A percentile compares a stretch with the other conserved stretches of the same genome.
These are phyloP conservation scores for Aspergillus persii DNA, from an alignment of 2,329 filamentous ascomycete genomes.

Conservation along the genomic window DNA sequence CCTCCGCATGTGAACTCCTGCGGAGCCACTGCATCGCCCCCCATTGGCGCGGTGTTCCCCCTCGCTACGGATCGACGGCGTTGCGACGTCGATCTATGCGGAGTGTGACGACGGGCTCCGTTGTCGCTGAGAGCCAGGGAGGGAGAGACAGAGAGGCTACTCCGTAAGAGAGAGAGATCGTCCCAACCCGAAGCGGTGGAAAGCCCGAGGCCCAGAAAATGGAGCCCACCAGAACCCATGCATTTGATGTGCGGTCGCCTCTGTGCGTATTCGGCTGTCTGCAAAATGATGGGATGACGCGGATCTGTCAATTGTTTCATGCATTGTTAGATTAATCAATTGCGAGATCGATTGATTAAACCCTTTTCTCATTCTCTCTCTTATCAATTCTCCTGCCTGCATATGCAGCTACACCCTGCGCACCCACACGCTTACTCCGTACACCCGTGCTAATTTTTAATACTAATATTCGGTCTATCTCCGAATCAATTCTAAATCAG, in stretches of 20 bases:
- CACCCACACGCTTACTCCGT: too few species aligned
- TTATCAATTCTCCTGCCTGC: not conserved
- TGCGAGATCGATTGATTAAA: not conserved
- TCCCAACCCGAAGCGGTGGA: not conserved
- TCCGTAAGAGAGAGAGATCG: not conserved
- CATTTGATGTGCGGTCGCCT: not conserved
- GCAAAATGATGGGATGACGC: not conserved
- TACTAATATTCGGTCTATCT: not conserved
- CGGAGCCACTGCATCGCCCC: not conserved
- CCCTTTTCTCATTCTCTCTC: not conserved
- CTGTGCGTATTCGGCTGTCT: not conserved
- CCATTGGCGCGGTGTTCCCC: conserved; percentile 3
- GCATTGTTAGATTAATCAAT: not conserved
- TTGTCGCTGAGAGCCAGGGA: not conserved
- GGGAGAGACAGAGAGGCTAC: too few species aligned
- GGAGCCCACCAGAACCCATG: not conserved
- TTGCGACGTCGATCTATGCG: conserved; percentile 9
- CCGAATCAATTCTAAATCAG: not conserved
- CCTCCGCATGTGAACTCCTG: conserved; percentile 15
- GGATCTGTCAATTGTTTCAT: not conserved
- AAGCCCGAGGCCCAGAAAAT: not conserved
- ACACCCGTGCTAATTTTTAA: not conserved
- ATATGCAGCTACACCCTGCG: not conserved
- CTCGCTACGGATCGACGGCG: conserved; percentile 8
- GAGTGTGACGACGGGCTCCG: not conserved